Base-by-base conservation (phyloP, 192 early-diverging fungal genomes). In the Chytriomyces hyalinus region DNA sequence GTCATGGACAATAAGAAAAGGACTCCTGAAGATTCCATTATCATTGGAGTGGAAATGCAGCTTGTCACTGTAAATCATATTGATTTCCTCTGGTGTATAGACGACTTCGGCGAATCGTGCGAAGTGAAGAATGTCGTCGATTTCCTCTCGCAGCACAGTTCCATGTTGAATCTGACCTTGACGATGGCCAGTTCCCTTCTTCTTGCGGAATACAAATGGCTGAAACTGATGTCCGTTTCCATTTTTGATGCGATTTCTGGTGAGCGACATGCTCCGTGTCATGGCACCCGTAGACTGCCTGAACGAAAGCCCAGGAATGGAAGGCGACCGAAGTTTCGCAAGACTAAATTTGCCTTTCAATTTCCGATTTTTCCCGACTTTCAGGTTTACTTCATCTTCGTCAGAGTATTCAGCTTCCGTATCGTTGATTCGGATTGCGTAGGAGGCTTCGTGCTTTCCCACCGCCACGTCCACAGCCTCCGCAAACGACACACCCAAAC, bases 101-200 rank as follows among this genome's bases (percentile, higher is more conserved):
- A 76, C 82, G 36, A 85, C 74, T 60, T 85, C 80, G 26, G 82
- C 82, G 65, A 81, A 85, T 24, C 70, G 68, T 10, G 61, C 69
- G 69, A 84, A 84, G 53, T 84, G 69, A 22, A 84, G 62, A 13
- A 84, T 74, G 65, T 84, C 84, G 24, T 64, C 70, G 45, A 85
- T 82, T 59, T 84, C 84, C 36, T 79, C 72, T 10, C 75, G 61
- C 17, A 60, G 61, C 45, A 83, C 60, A 22, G 53, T 60, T 65
- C 78, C 51, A 22, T 71, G 73, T 11, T 75, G 17, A 44, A 68
- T 49, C 11, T 49, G 20, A 10, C 10, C 15, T 46, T 43, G 43
- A 22, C 64, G 20, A 24, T 28, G 15, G 15, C 67, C 67, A 28
- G 48, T 68, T 49, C 48, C 43, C 24, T 68, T 45, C 44, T 24